Base-by-base conservation (phyloP, 306 rosid genomes). In the Medicago ruthenica region DNA sequence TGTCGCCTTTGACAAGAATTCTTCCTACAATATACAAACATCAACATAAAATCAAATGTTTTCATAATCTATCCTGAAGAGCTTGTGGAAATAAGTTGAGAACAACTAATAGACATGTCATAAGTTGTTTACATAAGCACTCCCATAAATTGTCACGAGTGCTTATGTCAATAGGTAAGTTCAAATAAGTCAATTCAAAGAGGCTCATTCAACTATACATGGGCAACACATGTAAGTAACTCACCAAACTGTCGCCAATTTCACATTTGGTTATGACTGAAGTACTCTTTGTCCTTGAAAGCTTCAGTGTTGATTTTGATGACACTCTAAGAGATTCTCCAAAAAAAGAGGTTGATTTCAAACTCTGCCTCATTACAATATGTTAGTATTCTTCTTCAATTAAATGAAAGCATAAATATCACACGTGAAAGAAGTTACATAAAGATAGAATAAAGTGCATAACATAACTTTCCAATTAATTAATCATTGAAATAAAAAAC, bases 211-310 rank as follows among this genome's bases (percentile, higher is more conserved):
- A n/a, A n/a, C n/a, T n/a, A 54, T 2, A 17, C 27, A 54, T 18
- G 18, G 14, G 12, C 50, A 6, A 15, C 3, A 4, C 11, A n/a
- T 10, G 37, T 41, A 67, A 67, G 12, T 21, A 42, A 82, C 96
- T 87, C 79, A 92, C 99, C 97, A 96, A 58, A 82, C 93, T 88
- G 76, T 96, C 99, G 1, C 98, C 99, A 76, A 96, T 88, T 78
- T 78, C 98, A 57, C 97, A 89, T 89, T 85, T 90, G 48, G 96
- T 86, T 62, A 79, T 71, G 17, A 79, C 37, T 59, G 93, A 85
- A 66, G 79, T 48, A 65, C 57, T 80, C 84, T 76, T 92, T 47
- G 89, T 18, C 89, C 82, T 90, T 5, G 87, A 85, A 79, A 85
- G 79, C 79, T 83, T 89, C 0, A 82, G 62, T 36, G 97, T 80